Evolutionary conservation across 331 rosid genomes (phyloP), one percentile per base, ranked within the genome.

Genomic region (Phaseolus coccineus): DNA sequence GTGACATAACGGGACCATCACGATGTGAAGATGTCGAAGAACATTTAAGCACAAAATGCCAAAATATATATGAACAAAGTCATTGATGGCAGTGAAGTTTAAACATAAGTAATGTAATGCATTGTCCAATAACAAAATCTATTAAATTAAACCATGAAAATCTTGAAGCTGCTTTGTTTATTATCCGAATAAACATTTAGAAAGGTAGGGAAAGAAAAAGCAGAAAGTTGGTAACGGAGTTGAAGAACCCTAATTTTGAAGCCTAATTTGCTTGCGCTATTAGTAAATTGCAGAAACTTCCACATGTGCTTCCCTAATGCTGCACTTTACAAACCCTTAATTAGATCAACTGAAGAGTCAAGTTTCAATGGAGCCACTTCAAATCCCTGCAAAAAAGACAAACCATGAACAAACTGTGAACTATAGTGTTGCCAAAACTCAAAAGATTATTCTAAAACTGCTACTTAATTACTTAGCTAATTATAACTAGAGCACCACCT

Each of bases 351-450:
- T 30, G n/a, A n/a, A 30, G 6, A 28, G 73, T 78, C 82, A 65
- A 51, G 74, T 63, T 70, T 55, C 64, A 74, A 76, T 47, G 67
- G 53, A 70, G 51, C 76, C 19, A n/a, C 61, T 57, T 71, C 69
- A 77, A 76, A 76, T 64, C 24, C 85, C 87, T 84, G 80, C 85
- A 71, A 80, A 80, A 61, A 44, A 19, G 22, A 4, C 16, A 59
- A 74, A 44, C 59, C 47, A 28, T 47, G 11, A 62, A 64, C 6
- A 37, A 58, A 52, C 4, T 65, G 74, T n/a, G 39, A 69, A 27
- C 67, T 39, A 47, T 68, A 47, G n/a, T 44, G 24, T 25, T 42
- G 74, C 39, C 47, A n/a, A 53, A 56, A 15, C 39, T 74, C 33
- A 55, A 42, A 39, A 11, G 6, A 46, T 30, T 10, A 31, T 12